Conservation (phyloP, 2,329 filamentous ascomycete species). For the Colletotrichum camelliae region DNA sequence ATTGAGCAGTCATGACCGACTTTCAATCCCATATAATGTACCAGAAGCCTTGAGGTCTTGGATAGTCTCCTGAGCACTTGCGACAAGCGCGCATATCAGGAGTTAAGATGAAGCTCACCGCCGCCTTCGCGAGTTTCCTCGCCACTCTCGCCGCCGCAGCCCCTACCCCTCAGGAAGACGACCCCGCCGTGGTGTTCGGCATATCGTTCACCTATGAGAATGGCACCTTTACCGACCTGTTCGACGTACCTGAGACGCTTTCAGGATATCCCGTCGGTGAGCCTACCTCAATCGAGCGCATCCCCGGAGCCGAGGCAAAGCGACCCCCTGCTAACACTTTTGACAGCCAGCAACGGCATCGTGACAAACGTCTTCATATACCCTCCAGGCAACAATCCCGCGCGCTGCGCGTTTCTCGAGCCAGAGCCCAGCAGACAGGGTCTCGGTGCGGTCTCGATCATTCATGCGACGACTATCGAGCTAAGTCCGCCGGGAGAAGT, state of each 20-base stretch:
- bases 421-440: not conserved
- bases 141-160: not conserved
- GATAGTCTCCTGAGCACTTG: fast-evolving
- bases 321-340: not conserved
- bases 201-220: not conserved
- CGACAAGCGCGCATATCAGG: not conserved
- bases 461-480: not conserved
- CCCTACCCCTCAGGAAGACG: not conserved
- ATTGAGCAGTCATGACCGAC: not conserved
- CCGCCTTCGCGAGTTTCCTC: not conserved
- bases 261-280: constrained; percentile 4
- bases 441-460: not conserved
- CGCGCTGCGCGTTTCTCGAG: constrained; percentile 1
- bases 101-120: not conserved
- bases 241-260: constrained; percentile 15
- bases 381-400: not conserved
- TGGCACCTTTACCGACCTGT: not conserved
- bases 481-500: not conserved
- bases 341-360: constrained; percentile 6
- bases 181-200: not conserved
- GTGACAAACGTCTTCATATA: constrained; percentile 8
- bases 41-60: not conserved
- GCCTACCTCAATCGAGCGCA: not conserved
- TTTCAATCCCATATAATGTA: not conserved
- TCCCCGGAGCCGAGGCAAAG: not conserved